A percentile compares a stretch with the other conserved stretches of the same genome.
phyloP scores from a whole-genome alignment of 2,329 filamentous ascomycete genomes.

The Calonectria fujianensis region DNA sequence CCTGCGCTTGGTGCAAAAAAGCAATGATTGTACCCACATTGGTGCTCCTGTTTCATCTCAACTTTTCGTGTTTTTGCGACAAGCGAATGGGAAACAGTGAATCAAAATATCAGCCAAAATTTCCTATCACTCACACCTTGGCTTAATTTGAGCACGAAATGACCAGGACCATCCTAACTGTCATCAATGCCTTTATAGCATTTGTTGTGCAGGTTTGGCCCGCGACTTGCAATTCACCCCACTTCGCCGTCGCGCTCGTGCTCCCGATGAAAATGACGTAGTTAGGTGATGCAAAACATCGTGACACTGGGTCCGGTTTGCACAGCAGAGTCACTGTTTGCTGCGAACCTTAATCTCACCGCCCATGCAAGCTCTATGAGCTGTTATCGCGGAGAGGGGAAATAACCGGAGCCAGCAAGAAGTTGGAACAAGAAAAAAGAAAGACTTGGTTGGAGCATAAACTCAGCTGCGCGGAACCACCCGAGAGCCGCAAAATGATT shows the following conservation, averaged over 20 bases:
- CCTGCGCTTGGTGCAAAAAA: not conserved
- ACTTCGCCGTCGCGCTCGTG: not conserved
- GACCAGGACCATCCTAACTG: not conserved
- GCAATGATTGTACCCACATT: not conserved
- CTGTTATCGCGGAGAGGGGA: not conserved
- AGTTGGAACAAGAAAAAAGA: not conserved
- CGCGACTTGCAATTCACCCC: not conserved
- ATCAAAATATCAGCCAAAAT: not conserved
- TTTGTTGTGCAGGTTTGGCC: not conserved
- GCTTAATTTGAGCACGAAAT: too few species aligned
- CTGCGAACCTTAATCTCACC: not conserved
- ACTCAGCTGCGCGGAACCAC: not conserved
- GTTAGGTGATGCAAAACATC: too few species aligned
- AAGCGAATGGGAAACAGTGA: not conserved
- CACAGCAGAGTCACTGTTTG: not conserved
- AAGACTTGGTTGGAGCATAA: conserved; percentile 3
- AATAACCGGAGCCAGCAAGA: not conserved
- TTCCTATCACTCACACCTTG: not conserved
- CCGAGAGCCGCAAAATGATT: not conserved
- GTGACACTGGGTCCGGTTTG: not conserved
- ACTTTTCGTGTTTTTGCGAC: not conserved
- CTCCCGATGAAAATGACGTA: not conserved
- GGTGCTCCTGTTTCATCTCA: not conserved
- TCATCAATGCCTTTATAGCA: not conserved
- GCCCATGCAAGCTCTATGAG: not conserved